Conservation (phyloP, 495 filamentous ascomycete genomes). For the Aspergillus olivimuriae region DNA sequence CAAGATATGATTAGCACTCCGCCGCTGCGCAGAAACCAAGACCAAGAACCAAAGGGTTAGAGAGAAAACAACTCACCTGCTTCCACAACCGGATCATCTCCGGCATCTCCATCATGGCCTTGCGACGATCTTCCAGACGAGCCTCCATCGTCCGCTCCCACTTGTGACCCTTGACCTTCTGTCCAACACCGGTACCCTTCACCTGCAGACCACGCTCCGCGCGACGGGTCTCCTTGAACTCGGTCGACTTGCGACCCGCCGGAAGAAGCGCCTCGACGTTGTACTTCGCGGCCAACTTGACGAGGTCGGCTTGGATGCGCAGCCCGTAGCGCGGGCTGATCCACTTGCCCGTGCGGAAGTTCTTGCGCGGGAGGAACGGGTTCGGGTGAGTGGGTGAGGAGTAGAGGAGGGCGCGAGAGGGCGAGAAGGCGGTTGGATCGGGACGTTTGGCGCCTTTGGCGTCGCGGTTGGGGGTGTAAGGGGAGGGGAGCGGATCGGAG, state of each 20-base stretch:
- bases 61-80: constrained; percentile 53
- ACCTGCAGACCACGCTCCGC: constrained; percentile 70
- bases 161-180: constrained; percentile 88
- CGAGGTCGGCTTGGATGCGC: constrained; percentile 83
- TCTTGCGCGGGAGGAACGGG: constrained; percentile 68
- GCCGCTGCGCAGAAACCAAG: not conserved
- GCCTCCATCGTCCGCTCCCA: constrained; percentile 83
- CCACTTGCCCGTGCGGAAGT: constrained; percentile 70
- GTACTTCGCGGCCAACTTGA: constrained; percentile 74
- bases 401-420: constrained; percentile 30
- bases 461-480: constrained; percentile 42
- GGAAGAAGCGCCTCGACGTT: constrained; percentile 83
- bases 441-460: constrained; percentile 35
- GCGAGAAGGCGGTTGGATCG: constrained; percentile 27
- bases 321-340: constrained; percentile 73
- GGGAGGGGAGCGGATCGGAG: constrained; percentile 38
- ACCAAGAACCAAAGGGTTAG: not conserved
- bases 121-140: constrained; percentile 77
- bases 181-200: constrained; percentile 87
- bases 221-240: constrained; percentile 55
- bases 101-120: constrained; percentile 93
- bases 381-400: constrained; percentile 44
- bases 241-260: constrained; percentile 66
- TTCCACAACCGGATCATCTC: constrained; percentile 87
- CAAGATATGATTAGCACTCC: constrained; percentile 16